A percentile compares a stretch with the other conserved stretches of the same genome.
These are phyloP conservation scores for Vanderwaltozyma verrucispora DNA, from an alignment of 805 yeast genomes.

Conservation along the genomic window DNA sequence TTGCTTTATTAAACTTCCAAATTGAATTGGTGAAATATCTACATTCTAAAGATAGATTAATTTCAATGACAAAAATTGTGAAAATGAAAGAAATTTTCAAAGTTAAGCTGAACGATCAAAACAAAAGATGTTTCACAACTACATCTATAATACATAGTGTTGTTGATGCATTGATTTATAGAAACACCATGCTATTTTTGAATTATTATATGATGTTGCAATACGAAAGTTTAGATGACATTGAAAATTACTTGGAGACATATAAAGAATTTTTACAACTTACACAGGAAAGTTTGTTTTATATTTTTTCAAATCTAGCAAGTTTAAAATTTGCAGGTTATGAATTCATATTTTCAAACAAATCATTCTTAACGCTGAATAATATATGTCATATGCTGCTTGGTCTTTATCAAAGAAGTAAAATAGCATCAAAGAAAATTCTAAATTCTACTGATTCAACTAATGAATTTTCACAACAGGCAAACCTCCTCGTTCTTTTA, in stretches of 20 bases:
- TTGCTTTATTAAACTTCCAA: constrained; percentile 14
- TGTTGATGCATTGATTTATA: constrained; percentile 21
- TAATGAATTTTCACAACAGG: constrained; percentile 7
- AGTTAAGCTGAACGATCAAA: constrained; percentile 12
- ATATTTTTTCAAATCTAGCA: constrained; percentile 24
- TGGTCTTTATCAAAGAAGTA: constrained; percentile 17
- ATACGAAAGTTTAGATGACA: constrained; percentile 15
- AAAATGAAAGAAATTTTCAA: constrained; percentile 12
- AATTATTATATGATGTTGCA: constrained; percentile 19
- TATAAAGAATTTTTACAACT: constrained; percentile 19
- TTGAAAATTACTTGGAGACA: constrained; percentile 10
- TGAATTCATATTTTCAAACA: constrained; percentile 23
- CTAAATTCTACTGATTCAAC: neutral
- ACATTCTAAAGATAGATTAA: constrained; percentile 16
- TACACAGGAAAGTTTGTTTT: constrained; percentile 23
- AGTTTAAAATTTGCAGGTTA: constrained; percentile 23
- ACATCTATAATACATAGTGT: constrained; percentile 18
- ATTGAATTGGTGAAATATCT: constrained; percentile 19
- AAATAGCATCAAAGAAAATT: neutral
- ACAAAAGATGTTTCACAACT: constrained; percentile 17
- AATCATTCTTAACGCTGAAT: constrained; percentile 17
- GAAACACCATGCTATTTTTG: constrained; percentile 17
- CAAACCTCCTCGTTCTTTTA: constrained; percentile 10
- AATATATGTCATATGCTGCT: constrained; percentile 18
- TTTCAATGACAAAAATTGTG: constrained; percentile 16